Base-by-base conservation (phyloP, 805 yeast species). In the Suhomyces tanzawaensis region DNA sequence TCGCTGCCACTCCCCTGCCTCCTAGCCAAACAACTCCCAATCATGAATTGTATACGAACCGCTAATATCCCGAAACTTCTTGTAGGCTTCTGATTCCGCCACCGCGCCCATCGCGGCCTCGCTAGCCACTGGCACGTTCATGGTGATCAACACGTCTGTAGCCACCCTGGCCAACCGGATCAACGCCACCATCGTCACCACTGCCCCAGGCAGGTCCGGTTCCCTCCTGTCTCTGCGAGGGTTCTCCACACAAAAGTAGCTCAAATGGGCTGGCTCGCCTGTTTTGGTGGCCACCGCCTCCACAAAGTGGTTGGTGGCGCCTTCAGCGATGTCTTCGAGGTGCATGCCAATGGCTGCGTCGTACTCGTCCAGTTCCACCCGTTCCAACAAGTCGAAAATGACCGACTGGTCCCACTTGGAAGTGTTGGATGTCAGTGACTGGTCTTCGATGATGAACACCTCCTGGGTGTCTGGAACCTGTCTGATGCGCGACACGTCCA, bases 381-480 rank as follows among this genome's bases (percentile, higher is more conserved):
- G 49, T 47, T 84, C 86, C 45, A 84, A 57, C 12, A 84, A 56
- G 44, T 84, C 93, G 14, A 84, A 53, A n/a, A 84, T 79, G 7
- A 83, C 55, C 13, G 84, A 74, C 46, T 74, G 79, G 37, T 80
- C 76, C 32, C 69, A 53, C 34, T 45, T 49, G 33, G 52, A 40
- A 18, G 44, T 32, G 16, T 48, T 45, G 12, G 47, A 36, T 9
- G 27, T 24, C 13, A 5, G 48, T 8, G 62, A 11, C 62, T 46
- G 9, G 65, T 52, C 44, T 32, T 66, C 66, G n/a, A 64, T 32
- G 13, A 90, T 78, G 58, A 76, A 93, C 18, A 91, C 96, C 58
- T 91, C 99, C 57, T 93, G 98, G 1, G 89, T 81, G 53, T 93
- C 97, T 0, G 99, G 98, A 3, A 93, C 77, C 43, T 86, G 86